Evolutionary conservation across 1,284 basidiomycete species (phyloP).

Genomic region (Fomes fomentarius): DNA sequence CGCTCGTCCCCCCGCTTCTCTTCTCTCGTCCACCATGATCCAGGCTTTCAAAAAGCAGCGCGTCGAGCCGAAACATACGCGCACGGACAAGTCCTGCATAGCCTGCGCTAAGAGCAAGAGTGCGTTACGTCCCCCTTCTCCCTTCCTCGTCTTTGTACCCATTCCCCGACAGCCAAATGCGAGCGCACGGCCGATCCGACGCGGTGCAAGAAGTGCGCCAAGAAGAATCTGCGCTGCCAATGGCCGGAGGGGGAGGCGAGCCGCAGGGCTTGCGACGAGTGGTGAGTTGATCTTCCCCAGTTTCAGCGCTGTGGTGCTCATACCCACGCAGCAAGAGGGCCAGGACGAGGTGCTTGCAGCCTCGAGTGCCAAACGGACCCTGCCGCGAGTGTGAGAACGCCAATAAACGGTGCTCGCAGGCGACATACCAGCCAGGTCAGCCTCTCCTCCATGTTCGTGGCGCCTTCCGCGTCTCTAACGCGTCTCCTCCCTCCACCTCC

Average conservation of each 20-base stretch:
- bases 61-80: not conserved
- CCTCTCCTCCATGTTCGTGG: not conserved
- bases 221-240: not conserved
- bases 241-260: not conserved
- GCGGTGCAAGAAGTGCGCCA: not conserved
- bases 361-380: not conserved
- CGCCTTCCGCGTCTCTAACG: not conserved
- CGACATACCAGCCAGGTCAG: not conserved
- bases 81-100: not conserved
- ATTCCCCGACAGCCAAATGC: not conserved
- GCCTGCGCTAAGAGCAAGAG: not conserved
- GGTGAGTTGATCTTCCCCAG: not conserved
- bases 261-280: not conserved
- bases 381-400: not conserved
- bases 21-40: not conserved
- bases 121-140: not conserved
- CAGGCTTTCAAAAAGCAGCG: not conserved
- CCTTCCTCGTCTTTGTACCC: too few relatives aligned
- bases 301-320: not conserved
- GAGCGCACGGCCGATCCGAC: not conserved
- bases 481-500: not conserved
- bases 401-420: not conserved
- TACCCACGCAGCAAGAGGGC: not conserved
- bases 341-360: not conserved
- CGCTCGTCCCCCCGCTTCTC: not conserved